These are phyloP conservation scores for Didymella exigua DNA, from an alignment of 2,329 filamentous ascomycete genomes.

Conservation along the genomic window DNA sequence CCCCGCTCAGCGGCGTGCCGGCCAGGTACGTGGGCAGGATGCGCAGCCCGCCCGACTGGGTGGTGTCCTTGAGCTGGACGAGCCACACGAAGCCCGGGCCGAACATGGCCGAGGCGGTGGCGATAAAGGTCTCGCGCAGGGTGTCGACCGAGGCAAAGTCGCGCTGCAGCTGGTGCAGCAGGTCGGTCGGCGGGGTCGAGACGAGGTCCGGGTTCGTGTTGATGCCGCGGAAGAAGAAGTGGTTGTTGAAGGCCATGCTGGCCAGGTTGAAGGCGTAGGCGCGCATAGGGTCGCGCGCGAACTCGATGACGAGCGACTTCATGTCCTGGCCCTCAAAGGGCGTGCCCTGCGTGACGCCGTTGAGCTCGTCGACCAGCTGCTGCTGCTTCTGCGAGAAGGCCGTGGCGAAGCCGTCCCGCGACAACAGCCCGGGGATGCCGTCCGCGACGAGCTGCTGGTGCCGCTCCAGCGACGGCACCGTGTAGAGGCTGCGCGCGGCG, in stretches of 20 bases:
- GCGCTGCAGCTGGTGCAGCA: constrained; percentile 64
- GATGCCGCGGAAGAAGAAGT: constrained; percentile 75
- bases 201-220: constrained; percentile 34
- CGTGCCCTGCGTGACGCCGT: constrained; percentile 70
- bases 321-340: constrained; percentile 65
- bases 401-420: constrained; percentile 70
- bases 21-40: constrained; percentile 90
- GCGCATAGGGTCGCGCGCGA: constrained; percentile 76
- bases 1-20: constrained; percentile 83
- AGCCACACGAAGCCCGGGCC: constrained; percentile 98
- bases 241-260: constrained; percentile 93
- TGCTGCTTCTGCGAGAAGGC: constrained; percentile 85
- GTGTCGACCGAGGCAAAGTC: constrained; percentile 85
- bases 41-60: constrained; percentile 60
- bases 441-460: constrained; percentile 53
- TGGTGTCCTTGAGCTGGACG: constrained; percentile 59
- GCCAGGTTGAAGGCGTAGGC: constrained; percentile 93
- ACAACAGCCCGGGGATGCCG: constrained; percentile 74
- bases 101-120: constrained; percentile 89
- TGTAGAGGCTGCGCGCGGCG: constrained; percentile 46
- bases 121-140: constrained; percentile 77
- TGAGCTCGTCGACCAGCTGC: constrained; percentile 75
- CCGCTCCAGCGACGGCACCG: constrained; percentile 57
- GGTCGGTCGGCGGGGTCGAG: constrained; percentile 53
- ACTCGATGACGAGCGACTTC: constrained; percentile 73